Evolutionary conservation across 176 grass and related monocot genomes (phyloP).

Genomic region (Aechmea fasciata): DNA sequence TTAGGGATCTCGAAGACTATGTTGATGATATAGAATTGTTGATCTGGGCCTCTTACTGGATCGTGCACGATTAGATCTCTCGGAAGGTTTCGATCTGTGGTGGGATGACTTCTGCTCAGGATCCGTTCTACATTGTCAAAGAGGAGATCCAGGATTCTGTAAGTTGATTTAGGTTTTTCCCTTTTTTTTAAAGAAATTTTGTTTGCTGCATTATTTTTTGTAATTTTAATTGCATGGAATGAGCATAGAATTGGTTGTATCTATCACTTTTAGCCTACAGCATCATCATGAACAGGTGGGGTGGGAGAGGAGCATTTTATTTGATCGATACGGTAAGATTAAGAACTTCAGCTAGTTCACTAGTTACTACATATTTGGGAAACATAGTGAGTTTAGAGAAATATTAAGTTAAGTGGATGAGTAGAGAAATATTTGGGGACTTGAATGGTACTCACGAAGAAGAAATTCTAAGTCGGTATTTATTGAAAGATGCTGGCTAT

Average conservation of each 20-base stretch:
- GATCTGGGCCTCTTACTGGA: too few relatives aligned
- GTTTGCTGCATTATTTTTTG: not conserved
- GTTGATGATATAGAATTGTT: not conserved
- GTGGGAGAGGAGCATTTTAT: not conserved
- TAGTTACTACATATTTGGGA: not conserved
- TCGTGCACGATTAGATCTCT: too few relatives aligned
- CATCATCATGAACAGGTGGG: too few relatives aligned
- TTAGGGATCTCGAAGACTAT: not conserved
- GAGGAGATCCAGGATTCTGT: slow-evolving; percentile 96
- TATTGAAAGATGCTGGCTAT: not conserved
- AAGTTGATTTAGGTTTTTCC: slow-evolving; percentile 12
- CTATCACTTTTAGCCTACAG: too few relatives aligned
- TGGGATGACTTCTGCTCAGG: slow-evolving; percentile 78
- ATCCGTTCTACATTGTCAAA: slow-evolving; percentile 93
- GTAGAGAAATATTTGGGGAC: too few relatives aligned
- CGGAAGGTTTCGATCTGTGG: not conserved
- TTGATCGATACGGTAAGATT: not conserved
- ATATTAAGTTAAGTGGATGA: too few relatives aligned
- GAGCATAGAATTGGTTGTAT: not conserved
- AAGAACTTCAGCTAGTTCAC: not conserved
- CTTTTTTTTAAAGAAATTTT: not conserved
- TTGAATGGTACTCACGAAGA: not conserved
- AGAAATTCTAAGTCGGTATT: not conserved
- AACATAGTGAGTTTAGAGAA: too few relatives aligned
- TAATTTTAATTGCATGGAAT: not conserved